phyloP scores from a whole-genome alignment of 139 green algal species.

The Chlorella sp. region DNA sequence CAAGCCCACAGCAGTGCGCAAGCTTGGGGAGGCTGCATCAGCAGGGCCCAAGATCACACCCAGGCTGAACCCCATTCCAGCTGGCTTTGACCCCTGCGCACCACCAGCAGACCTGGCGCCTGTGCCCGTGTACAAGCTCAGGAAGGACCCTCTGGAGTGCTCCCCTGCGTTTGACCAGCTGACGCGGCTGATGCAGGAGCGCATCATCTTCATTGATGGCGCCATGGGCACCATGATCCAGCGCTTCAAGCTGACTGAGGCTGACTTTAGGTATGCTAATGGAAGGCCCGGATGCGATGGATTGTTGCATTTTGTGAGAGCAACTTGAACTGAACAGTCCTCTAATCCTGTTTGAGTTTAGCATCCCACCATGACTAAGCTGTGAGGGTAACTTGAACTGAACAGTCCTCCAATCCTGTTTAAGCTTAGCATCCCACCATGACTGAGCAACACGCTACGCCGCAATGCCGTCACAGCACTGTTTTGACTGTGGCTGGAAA shows the following conservation, averaged over 20 bases:
- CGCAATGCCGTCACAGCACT: too few species aligned
- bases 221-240: constrained; percentile 95
- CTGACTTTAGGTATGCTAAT: too few species aligned
- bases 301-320: too few species aligned
- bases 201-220: constrained; percentile 95
- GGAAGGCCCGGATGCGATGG: too few species aligned
- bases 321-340: too few species aligned
- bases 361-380: constrained; percentile 17
- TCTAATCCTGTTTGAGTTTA: neutral
- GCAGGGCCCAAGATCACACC: constrained; percentile 30
- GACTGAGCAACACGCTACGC: too few species aligned
- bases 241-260: constrained; percentile 78
- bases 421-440: constrained; percentile 16
- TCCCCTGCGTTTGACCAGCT: constrained; percentile 36
- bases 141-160: neutral
- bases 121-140: constrained; percentile 47
- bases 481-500: too few species aligned
- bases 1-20: constrained; percentile 19
- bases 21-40: constrained; percentile 17
- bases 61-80: constrained; percentile 45
- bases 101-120: constrained; percentile 31
- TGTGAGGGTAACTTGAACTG: too few species aligned
- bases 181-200: constrained; percentile 74
- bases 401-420: too few species aligned
- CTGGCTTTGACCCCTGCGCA: constrained; percentile 36